Evolutionary conservation across 129 eudicot genomes (phyloP), one percentile per base, ranked within the genome.

Genomic region (Smallanthus sonchifolius): DNA sequence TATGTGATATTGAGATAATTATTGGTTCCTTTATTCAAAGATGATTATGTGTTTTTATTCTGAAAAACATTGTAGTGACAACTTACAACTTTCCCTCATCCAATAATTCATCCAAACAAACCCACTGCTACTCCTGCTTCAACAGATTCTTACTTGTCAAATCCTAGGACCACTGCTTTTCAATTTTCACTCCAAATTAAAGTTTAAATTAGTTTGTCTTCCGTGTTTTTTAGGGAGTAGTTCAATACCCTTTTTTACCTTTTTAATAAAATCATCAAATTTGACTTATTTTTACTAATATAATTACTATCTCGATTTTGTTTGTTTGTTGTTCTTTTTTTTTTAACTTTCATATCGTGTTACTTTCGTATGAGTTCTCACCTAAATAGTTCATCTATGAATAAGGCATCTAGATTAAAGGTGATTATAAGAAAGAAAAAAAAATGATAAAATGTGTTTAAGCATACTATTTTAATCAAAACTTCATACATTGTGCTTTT

Each of bases 91-190:
- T 28, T 69, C 30, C 60, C 28, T 47, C 59, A 20, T 47, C 24
- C 65, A 56, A 39, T 71, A 71, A 19, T 70, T 39, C 76, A 17
- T 30, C 61, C 44, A 47, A 34, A 69, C 60, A 28, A 28, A 34
- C 59, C 7, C n/a, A 68, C 73, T 54, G 64, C 64, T 70, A 48
- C 75, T 70, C 19, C 64, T 70, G 34, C 75, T 51, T 55, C 65
- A 54, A 71, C 38, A 71, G 75, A 54, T 35, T 71, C 51, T 11
- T 11, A 39, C 51, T 19, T 71, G 75, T 71, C 75, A 38, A 71
- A 71, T 71, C 76, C 15, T n/a, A 15, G 76, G 76, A n/a, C 76
- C 76, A 56, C 63, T 20, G 3, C 14, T 38, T 16, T 54, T 19
- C 19, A 17, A 15, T 60, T 60, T 30, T 5, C 66, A 10, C n/a